Conservation (phyloP, 78 protist species). For the Dictyostelium purpureum region DNA sequence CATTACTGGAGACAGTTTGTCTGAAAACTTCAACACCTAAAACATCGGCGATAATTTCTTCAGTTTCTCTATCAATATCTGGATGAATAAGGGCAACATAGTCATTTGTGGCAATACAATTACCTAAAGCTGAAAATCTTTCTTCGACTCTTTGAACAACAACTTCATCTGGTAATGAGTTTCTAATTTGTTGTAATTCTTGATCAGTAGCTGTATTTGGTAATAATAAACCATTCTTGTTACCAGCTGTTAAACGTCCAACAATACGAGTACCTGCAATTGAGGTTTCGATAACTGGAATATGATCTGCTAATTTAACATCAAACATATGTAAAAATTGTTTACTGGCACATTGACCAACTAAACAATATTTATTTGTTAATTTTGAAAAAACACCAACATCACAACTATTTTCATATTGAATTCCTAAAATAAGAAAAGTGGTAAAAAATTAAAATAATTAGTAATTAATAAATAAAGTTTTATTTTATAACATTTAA, state of each 20-base stretch:
- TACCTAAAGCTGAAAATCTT: slow-evolving; percentile 98
- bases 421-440: slow-evolving; percentile 59
- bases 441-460: no score
- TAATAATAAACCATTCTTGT: slow-evolving; percentile 97
- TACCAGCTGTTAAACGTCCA: slow-evolving; percentile 97
- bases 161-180: slow-evolving; percentile 98
- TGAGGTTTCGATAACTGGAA: slow-evolving; percentile 95
- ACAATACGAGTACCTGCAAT: slow-evolving; percentile 93
- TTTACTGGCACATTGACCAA: slow-evolving; percentile 94
- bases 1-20: slow-evolving; percentile 96
- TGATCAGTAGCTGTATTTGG: slow-evolving; percentile 98
- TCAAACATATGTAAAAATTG: slow-evolving; percentile 95
- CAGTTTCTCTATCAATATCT: slow-evolving; percentile 98
- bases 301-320: slow-evolving; percentile 94
- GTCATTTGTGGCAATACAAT: slow-evolving; percentile 97
- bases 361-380: slow-evolving; percentile 98
- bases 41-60: slow-evolving; percentile 96
- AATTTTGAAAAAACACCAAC: slow-evolving; percentile 98
- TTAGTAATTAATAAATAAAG: no score
- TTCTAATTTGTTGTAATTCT: slow-evolving; percentile 97
- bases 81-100: slow-evolving; percentile 98
- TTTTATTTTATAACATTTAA: no score
- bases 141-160: slow-evolving; percentile 96
- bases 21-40: slow-evolving; percentile 98
- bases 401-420: slow-evolving; percentile 97